Percentiles rank a stretch among this genome's conserved stretches.
phyloP scores from a whole-genome alignment of 441 rosid species.

The California macrophylla region DNA sequence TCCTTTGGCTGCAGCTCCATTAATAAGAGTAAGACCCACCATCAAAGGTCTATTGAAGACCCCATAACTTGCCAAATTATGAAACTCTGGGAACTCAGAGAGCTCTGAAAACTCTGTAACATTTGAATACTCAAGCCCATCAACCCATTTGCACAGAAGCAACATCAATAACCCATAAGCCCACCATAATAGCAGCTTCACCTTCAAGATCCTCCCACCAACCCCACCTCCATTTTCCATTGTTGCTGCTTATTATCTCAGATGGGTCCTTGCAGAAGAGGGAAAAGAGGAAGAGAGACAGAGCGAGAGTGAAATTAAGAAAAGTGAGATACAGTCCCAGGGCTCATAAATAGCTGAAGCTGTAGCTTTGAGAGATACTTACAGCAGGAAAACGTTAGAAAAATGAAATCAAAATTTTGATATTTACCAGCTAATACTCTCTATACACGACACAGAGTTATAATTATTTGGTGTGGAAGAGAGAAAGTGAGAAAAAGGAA shows the following conservation, averaged over 20 bases:
- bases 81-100: constrained; percentile 4
- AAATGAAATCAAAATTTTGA: background rate
- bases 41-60: constrained; percentile 14
- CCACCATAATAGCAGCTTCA: constrained; percentile 2
- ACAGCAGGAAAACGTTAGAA: background rate
- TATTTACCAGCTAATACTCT: background rate
- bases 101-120: constrained; percentile 13
- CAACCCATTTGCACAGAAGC: constrained; percentile 15
- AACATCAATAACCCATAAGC: constrained; percentile 11
- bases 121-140: constrained; percentile 18
- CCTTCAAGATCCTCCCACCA: background rate
- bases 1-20: constrained; percentile 45
- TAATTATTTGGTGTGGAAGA: background rate
- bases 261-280: background rate
- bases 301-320: background rate
- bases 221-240: constrained; percentile 2
- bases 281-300: background rate
- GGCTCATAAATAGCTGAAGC: background rate
- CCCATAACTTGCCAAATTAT: constrained; percentile 21
- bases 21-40: constrained; percentile 42
- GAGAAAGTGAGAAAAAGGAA: background rate
- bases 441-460: background rate
- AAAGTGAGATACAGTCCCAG: background rate
- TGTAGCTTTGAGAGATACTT: background rate
- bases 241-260: background rate